Evolutionary conservation across 176 grass and related monocot species (phyloP), one percentile per base, ranked within the genome.

Genomic region (Ensete glaucum): DNA sequence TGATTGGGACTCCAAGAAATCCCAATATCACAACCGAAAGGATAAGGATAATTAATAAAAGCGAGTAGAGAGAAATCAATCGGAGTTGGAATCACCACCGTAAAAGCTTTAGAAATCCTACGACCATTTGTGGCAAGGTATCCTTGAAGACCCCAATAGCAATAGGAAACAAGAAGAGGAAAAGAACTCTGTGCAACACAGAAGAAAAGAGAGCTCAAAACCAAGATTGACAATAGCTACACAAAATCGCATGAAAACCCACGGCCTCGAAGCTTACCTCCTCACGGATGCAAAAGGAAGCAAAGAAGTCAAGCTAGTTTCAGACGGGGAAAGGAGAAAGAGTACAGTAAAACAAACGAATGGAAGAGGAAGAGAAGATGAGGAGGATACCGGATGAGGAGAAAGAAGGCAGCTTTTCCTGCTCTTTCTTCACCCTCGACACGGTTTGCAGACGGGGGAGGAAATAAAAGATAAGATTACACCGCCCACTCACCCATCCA

Each of bases 401-500:
- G 52, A 16, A 63, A 56, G 68, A 52, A 17, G 59, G 72, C 82
- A 56, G 72, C 69, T n/a, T 48, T 62, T 73, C 65, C 68, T 80
- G 53, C 74, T 81, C 57, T 53, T 60, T 81, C 62, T 76, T 73
- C 67, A 77, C 8, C 67, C 55, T 63, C 59, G 73, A 29, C 69
- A 25, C 58, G 70, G 50, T 54, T 58, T 26, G 75, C 17, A 75
- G 9, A 67, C 74, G 77, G 49, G 77, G 49, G 82, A 74, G 71
- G 78, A 79, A 75, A 86, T 34, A 9, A 67, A 81, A 71, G 56
- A 72, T 49, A 83, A 83, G 84, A 84, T 87, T 82, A 82, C 88
- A 84, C 80, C 90, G 89, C 64, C 87, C 88, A 98, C 94, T 85
- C 88, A 88, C 87, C 77, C 86, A 82, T 78, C 86, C 73, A 83